These are phyloP conservation scores for Oryza meridionalis DNA, from an alignment of 176 grass and related monocot species.

Conservation along the genomic window DNA sequence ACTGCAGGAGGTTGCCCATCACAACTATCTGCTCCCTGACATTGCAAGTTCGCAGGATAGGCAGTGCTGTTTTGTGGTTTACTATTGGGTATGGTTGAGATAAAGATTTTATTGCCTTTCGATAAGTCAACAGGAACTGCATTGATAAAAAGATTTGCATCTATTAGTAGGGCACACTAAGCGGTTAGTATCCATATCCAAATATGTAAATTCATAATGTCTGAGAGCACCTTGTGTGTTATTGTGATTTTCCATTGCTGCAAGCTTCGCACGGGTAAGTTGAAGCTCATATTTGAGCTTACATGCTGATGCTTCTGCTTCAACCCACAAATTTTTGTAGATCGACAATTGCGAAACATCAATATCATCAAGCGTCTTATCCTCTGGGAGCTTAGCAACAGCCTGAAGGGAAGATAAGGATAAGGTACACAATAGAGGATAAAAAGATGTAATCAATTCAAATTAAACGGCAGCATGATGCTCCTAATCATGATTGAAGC, in stretches of 20 bases:
- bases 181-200: conserved; percentile 23
- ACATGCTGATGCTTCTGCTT: conserved; percentile 73
- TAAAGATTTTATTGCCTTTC: conserved; percentile 17
- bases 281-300: conserved; percentile 88
- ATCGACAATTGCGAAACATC: conserved; percentile 50
- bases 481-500: conserved; percentile 27
- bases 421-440: conserved; percentile 2
- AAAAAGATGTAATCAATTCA: conserved; percentile 13
- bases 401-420: conserved; percentile 45
- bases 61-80: conserved; percentile 33
- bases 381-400: conserved; percentile 46
- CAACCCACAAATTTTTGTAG: conserved; percentile 82
- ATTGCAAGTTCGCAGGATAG: conserved; percentile 18
- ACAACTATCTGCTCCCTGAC: conserved; percentile 29
- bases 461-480: conserved; percentile 1
- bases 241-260: conserved; percentile 34
- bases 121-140: conserved; percentile 21
- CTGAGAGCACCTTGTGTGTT: conserved; percentile 25
- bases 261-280: conserved; percentile 45
- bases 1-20: neutral
- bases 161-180: neutral
- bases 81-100: neutral
- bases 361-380: conserved; percentile 47
- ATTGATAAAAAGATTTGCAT: conserved; percentile 32
- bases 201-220: conserved; percentile 35